These are phyloP conservation scores for Nephelium lappaceum DNA, from an alignment of 345 rosid species.

Conservation along the genomic window DNA sequence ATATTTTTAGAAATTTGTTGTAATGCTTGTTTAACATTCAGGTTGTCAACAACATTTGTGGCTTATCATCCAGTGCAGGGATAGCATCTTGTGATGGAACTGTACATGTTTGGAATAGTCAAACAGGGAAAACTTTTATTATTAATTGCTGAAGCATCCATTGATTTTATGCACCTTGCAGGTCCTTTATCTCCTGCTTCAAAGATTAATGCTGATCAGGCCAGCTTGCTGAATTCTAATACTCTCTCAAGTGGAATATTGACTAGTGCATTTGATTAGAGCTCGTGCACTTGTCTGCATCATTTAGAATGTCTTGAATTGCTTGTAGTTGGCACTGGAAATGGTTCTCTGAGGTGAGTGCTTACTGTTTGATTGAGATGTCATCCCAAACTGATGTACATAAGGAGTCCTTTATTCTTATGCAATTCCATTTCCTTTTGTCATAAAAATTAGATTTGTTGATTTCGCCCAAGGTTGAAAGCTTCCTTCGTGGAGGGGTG, in stretches of 20 bases:
- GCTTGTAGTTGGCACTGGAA: slow-evolving; percentile 82
- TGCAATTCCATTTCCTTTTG: slow-evolving; percentile 14
- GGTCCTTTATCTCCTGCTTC: slow-evolving; percentile 45
- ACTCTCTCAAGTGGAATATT: slow-evolving; percentile 71
- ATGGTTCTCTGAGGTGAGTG: slow-evolving; percentile 79
- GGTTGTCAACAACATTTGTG: slow-evolving; percentile 86
- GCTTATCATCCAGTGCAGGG: slow-evolving; percentile 72
- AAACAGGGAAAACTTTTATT: slow-evolving; percentile 75
- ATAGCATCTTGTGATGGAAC: slow-evolving; percentile 97
- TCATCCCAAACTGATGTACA: slow-evolving; percentile 18
- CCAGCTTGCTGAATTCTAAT: slow-evolving; percentile 54
- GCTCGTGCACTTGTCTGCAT: slow-evolving; percentile 86
- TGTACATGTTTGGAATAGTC: slow-evolving; percentile 86
- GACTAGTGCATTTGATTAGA: slow-evolving; percentile 68
- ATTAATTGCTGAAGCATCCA: slow-evolving; percentile 66
- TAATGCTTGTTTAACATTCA: slow-evolving; percentile 38
- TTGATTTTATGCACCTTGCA: slow-evolving; percentile 52
- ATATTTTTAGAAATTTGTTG: not conserved
- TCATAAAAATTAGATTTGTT: slow-evolving; percentile 54
- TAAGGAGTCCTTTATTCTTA: slow-evolving; percentile 13
- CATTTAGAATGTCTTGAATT: slow-evolving; percentile 61
- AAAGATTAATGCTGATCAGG: slow-evolving; percentile 50
- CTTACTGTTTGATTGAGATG: slow-evolving; percentile 9
- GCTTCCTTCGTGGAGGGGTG: slow-evolving; percentile 88
- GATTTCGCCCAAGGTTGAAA: slow-evolving; percentile 71